Base-by-base conservation (phyloP, 2,329 filamentous ascomycete genomes). In the Penicillium psychrosexuale region DNA sequence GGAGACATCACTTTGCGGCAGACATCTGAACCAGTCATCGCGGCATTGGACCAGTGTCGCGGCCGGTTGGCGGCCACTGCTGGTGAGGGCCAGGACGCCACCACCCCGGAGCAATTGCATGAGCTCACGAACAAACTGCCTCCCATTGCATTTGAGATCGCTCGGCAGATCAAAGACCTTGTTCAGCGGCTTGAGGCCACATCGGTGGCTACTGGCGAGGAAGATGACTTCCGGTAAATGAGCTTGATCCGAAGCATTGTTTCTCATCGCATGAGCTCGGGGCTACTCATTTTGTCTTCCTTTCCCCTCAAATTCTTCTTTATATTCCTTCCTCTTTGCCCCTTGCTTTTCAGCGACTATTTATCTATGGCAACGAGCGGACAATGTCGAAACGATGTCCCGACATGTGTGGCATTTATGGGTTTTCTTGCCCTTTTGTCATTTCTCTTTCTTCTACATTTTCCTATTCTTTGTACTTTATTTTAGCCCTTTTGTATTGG, bases 131-230 rank as follows among this genome's bases (percentile, higher is more conserved):
- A 88, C 70, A 86, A 84, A 28, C 76, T 96, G 47, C 90, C 90
- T 11, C 90, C 90, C 2, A 85, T 94, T 62, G 90, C 90, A n/a
- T 95, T 95, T 72, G 88, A 91, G 73, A 88, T 93, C 68, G 90
- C 89, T 7, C 82, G 88, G 56, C 88, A 91, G 73, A 89, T 88
- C 48, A 94, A 93, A 77, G 90, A 89, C 69, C 76, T 90, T 56
- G 82, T 84, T 11, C 72, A 78, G 24, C 71, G 76, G 33, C 71
- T 81, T 31, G 79, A 82, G 49, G 65, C 68, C 4, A 62, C 73
- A 30, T 61, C 67, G 11, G 28, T 31, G 9, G 27, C 24, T 27
- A 67, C 61, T 15, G 69, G 66, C 11, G 68, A 75, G 36, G 73
- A 75, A 11, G 75, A 77, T 45, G 73, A 75, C 44, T 75, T 75